A percentile compares a stretch with the other conserved stretches of the same genome.
These are phyloP conservation scores for Cadophora sp. DNA, from an alignment of 2,329 filamentous ascomycete species.

Conservation along the genomic window DNA sequence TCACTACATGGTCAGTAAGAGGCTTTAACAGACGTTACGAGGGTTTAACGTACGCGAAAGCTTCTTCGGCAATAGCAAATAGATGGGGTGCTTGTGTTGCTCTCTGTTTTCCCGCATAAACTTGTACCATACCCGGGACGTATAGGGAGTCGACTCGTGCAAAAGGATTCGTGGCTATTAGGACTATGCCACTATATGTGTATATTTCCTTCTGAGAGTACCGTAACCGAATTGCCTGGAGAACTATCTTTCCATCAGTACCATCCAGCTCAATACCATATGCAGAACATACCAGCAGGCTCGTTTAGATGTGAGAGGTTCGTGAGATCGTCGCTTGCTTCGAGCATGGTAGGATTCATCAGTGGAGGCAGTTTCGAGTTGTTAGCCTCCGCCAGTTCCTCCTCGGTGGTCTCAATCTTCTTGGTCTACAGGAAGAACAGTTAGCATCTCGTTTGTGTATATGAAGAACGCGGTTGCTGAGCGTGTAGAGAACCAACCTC, in stretches of 20 bases:
- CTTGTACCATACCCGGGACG: conserved; percentile 99
- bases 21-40: neutral
- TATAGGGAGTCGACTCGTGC: conserved; percentile 97
- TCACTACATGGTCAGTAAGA: conserved; percentile 67
- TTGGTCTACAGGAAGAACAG: conserved; percentile 64
- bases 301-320: conserved; percentile 98
- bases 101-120: conserved; percentile 96
- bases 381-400: conserved; percentile 78
- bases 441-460: conserved; percentile 38
- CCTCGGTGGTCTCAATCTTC: conserved; percentile 76
- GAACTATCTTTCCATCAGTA: conserved; percentile 61
- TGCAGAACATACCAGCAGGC: conserved; percentile 76
- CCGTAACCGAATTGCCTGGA: conserved; percentile 96
- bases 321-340: conserved; percentile 97
- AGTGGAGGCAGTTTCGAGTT: conserved; percentile 84
- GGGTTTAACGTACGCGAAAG: conserved; percentile 79
- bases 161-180: conserved; percentile 98
- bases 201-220: conserved; percentile 99
- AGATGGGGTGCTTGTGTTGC: conserved; percentile 96
- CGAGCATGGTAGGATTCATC: conserved; percentile 98
- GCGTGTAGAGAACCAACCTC: conserved; percentile 65
- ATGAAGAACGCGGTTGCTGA: conserved; percentile 4
- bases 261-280: conserved; percentile 15
- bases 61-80: conserved; percentile 98
- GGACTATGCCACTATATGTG: conserved; percentile 97